phyloP scores from a whole-genome alignment of 768 basidiomycete species.

The Boletus tylopilopsis region DNA sequence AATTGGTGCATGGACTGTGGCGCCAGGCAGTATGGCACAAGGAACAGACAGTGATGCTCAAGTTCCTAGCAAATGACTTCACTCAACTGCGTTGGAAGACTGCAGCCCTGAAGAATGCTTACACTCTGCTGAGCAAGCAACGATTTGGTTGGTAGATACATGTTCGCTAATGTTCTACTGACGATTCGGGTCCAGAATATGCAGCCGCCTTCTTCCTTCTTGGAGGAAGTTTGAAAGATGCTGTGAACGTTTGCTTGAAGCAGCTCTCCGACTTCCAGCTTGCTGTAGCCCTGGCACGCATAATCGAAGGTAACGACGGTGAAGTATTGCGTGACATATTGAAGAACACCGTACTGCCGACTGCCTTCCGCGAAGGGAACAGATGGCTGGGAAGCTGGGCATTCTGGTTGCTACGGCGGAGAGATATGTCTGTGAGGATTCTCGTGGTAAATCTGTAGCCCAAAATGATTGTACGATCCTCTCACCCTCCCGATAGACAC shows the following conservation, averaged over 20 bases:
- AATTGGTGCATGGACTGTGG: conserved; percentile 94
- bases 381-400: conserved; percentile 95
- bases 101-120: conserved; percentile 96
- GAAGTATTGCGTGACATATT: conserved; percentile 71
- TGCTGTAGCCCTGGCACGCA: conserved; percentile 80
- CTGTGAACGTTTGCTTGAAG: conserved; percentile 84
- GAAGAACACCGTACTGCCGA: conserved; percentile 71
- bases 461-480: background rate
- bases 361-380: conserved; percentile 83
- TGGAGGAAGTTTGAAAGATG: conserved; percentile 84
- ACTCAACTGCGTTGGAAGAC: conserved; percentile 79
- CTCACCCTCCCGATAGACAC: conserved; percentile 47
- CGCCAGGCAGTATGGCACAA: conserved; percentile 91
- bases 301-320: conserved; percentile 81
- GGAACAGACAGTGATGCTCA: conserved; percentile 86
- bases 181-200: conserved; percentile 60
- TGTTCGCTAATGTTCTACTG: background rate
- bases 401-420: conserved; percentile 87
- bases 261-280: conserved; percentile 90
- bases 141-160: conserved; percentile 67
- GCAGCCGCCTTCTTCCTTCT: conserved; percentile 98
- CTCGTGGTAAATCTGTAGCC: conserved; percentile 59
- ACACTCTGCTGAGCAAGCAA: conserved; percentile 83
- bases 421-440: conserved; percentile 87
- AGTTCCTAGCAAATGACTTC: conserved; percentile 91